Conservation (phyloP, 129 eudicot genomes). For the Deinandra increscens region DNA sequence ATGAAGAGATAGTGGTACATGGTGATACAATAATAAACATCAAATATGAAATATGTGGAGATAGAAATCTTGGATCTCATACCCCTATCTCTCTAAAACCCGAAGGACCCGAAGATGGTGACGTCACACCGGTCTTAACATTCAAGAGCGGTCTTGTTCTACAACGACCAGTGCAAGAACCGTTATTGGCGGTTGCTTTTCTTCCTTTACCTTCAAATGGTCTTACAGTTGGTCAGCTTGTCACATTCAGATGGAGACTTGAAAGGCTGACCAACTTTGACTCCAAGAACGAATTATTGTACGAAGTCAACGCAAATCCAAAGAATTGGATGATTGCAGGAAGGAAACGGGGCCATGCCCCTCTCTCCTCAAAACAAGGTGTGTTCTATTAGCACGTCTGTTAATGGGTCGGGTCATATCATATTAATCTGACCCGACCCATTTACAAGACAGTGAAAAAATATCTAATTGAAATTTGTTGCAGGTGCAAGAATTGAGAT, state of each 20-base stretch:
- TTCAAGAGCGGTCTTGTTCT: slow-evolving; percentile 68
- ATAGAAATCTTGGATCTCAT: slow-evolving; percentile 77
- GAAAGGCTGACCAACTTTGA: slow-evolving; percentile 69
- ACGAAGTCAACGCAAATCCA: slow-evolving; percentile 79
- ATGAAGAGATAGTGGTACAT: slow-evolving; percentile 42
- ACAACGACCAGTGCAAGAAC: slow-evolving; percentile 89
- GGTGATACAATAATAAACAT: slow-evolving; percentile 71
- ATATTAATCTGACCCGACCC: background rate
- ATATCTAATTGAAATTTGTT: background rate
- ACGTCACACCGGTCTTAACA: slow-evolving; percentile 41
- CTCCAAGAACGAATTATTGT: slow-evolving; percentile 55
- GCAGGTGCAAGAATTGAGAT: slow-evolving; percentile 84
- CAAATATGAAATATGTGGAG: slow-evolving; percentile 61
- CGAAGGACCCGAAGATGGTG: slow-evolving; percentile 28
- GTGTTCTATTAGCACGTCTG: background rate
- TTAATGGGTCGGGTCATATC: background rate
- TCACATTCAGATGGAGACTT: slow-evolving; percentile 84
- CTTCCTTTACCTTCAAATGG: slow-evolving; percentile 88
- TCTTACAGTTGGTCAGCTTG: slow-evolving; percentile 84
- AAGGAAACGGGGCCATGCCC: slow-evolving; percentile 81
- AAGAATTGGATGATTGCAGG: slow-evolving; percentile 99
- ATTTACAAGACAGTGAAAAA: background rate
- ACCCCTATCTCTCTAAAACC: slow-evolving; percentile 53
- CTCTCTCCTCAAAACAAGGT: slow-evolving; percentile 85
- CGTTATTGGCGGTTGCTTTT: slow-evolving; percentile 88